Percentiles rank a stretch among this genome's conserved stretches.
Conservation (phyloP, 2,329 filamentous ascomycete species). For the Pestalotiopsis sp. region DNA sequence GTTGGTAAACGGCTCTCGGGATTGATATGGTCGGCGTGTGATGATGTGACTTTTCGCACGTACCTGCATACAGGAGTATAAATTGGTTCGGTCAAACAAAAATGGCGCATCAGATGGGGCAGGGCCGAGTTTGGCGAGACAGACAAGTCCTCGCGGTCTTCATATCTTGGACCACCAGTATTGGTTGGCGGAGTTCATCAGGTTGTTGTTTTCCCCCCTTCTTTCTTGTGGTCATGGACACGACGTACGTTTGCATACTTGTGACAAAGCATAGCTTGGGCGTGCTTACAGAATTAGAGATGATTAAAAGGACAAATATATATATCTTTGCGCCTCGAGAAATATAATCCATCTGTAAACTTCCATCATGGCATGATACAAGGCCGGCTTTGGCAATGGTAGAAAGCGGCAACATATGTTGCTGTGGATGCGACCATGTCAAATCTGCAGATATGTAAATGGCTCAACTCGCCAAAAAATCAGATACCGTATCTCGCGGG, state of each 20-base stretch:
- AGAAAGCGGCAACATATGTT: too few species aligned
- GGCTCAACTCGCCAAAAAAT: too few species aligned
- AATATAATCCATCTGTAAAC: too few species aligned
- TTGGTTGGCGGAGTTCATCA: neutral
- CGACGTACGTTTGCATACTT: neutral
- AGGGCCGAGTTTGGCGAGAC: neutral
- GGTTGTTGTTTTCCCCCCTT: neutral
- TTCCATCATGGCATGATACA: too few species aligned
- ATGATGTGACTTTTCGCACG: neutral
- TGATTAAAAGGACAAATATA: too few species aligned
- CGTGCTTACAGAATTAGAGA: neutral
- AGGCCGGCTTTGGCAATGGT: too few species aligned
- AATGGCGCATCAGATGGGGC: neutral
- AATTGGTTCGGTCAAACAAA: neutral
- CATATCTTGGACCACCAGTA: neutral
- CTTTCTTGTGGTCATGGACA: neutral
- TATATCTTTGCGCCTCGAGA: too few species aligned
- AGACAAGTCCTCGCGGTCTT: neutral
- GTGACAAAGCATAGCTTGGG: neutral
- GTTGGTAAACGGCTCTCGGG: conserved; percentile 66
- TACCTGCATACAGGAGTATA: neutral
- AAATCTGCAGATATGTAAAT: too few species aligned
- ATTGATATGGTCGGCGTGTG: neutral
- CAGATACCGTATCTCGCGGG: too few species aligned
- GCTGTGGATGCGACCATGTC: too few species aligned